Base-by-base conservation (phyloP, 2,329 filamentous ascomycete species). In the Aureobasidium sp. region DNA sequence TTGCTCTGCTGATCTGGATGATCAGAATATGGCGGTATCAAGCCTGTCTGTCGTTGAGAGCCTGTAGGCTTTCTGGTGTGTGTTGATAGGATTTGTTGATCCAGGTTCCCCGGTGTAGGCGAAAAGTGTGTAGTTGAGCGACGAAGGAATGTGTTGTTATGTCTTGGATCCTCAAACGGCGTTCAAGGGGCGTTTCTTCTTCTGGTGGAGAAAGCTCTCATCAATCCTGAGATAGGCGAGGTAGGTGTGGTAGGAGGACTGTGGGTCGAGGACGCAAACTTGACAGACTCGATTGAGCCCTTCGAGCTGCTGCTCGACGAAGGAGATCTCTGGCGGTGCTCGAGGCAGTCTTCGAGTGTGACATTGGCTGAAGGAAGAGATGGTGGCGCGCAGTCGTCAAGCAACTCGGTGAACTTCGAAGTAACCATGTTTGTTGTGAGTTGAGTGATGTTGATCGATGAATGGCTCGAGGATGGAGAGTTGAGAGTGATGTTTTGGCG, bases 321-420 rank as follows among this genome's bases (percentile, higher is more conserved):
- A 17, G 68, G 63, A 15, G 70, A 71, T 61, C 71, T 65, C 55
- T 67, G 66, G 34, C 70, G 64, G 5, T 67, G 70, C 57, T 73
- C 72, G 7, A 67, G 67, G 8, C 72, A 69, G 52, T 73, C 71
- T 60, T 73, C 71, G 9, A 75, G 66, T 61, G 66, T 72, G 63
- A 73, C 71, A 64, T 72, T 73, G 62, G 66, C 67, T 7, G 62
- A 42, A n/a, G 69, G 68, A 15, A 70, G 71, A 64, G 68, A 70
- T 31, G 70, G 70, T 4, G 67, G 63, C 34, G 67, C 52, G 29
- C 63, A 63, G 37, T 63, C 67, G 66, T 75, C 73, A 61, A 75
- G 67, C 34, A 72, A 68, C 61, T 75, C 73, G 57, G 71, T 68
- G 57, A 75, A 75, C 62, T 74, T 75, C 25, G 71, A 73, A 55